phyloP scores from a whole-genome alignment of 2,329 filamentous ascomycete species.

The Arthrobotrys entomopaga region DNA sequence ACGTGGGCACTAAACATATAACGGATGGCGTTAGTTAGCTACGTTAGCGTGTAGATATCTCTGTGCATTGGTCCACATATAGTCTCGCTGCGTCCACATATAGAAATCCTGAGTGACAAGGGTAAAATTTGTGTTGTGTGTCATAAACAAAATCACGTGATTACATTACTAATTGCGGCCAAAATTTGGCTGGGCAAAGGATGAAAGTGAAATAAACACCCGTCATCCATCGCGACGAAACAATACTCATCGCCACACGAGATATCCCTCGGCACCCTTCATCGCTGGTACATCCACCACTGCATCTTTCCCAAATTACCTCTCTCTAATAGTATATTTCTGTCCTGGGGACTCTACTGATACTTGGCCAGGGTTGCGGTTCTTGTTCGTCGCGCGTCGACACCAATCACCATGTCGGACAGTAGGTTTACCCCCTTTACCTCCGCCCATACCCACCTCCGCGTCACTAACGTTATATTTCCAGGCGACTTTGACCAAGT shows the following conservation, averaged over 20 bases:
- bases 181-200: conserved; percentile 17
- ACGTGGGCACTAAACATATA: too few relatives aligned
- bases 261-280: conserved; percentile 13
- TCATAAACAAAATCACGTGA: conserved; percentile 27
- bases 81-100: too few relatives aligned
- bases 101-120: too few relatives aligned
- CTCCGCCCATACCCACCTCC: neutral
- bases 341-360: conserved; percentile 23
- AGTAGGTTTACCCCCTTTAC: conserved; percentile 26
- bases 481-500: conserved; percentile 85
- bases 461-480: conserved; percentile 20
- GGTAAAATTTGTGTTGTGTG: neutral
- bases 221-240: conserved; percentile 39
- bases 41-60: neutral
- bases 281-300: conserved; percentile 42
- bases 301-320: conserved; percentile 1
- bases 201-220: conserved; percentile 34
- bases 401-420: conserved; percentile 35
- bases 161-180: conserved; percentile 35
- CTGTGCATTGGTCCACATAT: too few relatives aligned
- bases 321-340: too few relatives aligned
- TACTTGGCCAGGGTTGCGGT: conserved; percentile 36
- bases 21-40: conserved; percentile 15
- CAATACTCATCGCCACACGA: conserved; percentile 26
- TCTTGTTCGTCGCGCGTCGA: conserved; percentile 40